Base-by-base conservation (phyloP, 768 basidiomycete species). In the Gloeophyllum trabeum region DNA sequence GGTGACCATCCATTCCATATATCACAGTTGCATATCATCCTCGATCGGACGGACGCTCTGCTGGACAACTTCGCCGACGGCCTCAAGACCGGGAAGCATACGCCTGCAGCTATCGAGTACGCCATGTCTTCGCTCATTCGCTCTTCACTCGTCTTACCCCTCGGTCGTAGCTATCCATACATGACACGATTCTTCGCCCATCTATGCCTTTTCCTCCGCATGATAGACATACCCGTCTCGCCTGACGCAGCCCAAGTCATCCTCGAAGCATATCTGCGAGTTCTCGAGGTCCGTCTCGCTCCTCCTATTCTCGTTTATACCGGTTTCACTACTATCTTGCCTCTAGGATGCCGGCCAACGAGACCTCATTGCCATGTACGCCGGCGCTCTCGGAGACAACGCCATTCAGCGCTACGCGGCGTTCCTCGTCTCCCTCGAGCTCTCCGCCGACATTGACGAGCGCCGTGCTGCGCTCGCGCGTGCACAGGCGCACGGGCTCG, bases 121-220 rank as follows among this genome's bases (percentile, higher is more conserved):
- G 79, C 61, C 4, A 1, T 30, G 5, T 35, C 24, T 14, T 38
- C 10, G 16, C 28, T 40, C 22, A 6, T 40, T 20, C 19, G 6
- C 22, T 28, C 24, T n/a, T n/a, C n/a, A 10, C 48, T 60, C 2
- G 42, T 60, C 24, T 45, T 25, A n/a, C n/a, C n/a, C n/a, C n/a
- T n/a, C n/a, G n/a, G n/a, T n/a, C n/a, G 26, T 22, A 86, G 83
- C 48, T 84, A 83, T 52, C 66, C 77, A 0, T 69, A 73, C 0
- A 71, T 88, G 69, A 78, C 76, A 35, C 81, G 92, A 3, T 99
- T 98, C 64, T 96, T 94, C 53, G 84, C 92, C 0, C 94, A 99
- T 54, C 65, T 98, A 19, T 89, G 89, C 48, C 76, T 98, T 23
- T 90, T 81, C 61, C 69, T 96, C 3, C 79, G 85, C 47, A 76